Percentiles rank a stretch among this genome's conserved stretches.
Conservation (phyloP, 805 yeast species). For the Metschnikowia hibisci region DNA sequence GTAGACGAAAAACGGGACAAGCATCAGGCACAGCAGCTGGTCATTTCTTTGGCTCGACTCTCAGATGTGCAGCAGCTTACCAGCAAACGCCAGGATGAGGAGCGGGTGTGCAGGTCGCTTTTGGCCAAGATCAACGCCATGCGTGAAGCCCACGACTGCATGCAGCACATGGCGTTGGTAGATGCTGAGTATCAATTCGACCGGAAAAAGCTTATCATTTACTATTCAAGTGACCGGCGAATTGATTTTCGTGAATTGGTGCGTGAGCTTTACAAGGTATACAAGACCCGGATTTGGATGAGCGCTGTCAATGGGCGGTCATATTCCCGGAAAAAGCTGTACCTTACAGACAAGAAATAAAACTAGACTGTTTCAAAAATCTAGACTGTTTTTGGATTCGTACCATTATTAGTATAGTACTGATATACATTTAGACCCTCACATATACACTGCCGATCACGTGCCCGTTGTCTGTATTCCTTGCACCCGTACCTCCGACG, state of each 20-base stretch:
- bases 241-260: slow-evolving; percentile 72
- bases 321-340: slow-evolving; percentile 10
- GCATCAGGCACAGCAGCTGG: slow-evolving; percentile 39
- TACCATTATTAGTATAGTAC: too few relatives aligned
- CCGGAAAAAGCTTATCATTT: slow-evolving; percentile 70
- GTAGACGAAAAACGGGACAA: not conserved
- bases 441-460: too few relatives aligned
- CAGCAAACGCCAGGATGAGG: slow-evolving; percentile 63
- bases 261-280: slow-evolving; percentile 68
- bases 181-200: slow-evolving; percentile 83
- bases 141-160: slow-evolving; percentile 17
- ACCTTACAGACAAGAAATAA: too few relatives aligned
- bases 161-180: slow-evolving; percentile 53
- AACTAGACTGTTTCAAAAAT: too few relatives aligned
- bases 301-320: slow-evolving; percentile 60
- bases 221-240: slow-evolving; percentile 49
- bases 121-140: slow-evolving; percentile 18
- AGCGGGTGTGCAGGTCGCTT: slow-evolving; percentile 58
- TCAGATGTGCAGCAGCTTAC: slow-evolving; percentile 57
- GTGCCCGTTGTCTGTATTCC: too few relatives aligned
- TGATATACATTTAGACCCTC: too few relatives aligned
- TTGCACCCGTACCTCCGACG: too few relatives aligned
- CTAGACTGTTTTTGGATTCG: too few relatives aligned
- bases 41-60: slow-evolving; percentile 58
- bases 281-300: slow-evolving; percentile 79